Conservation (phyloP, 106 monocot genomes). For the Dioscorea alata region DNA sequence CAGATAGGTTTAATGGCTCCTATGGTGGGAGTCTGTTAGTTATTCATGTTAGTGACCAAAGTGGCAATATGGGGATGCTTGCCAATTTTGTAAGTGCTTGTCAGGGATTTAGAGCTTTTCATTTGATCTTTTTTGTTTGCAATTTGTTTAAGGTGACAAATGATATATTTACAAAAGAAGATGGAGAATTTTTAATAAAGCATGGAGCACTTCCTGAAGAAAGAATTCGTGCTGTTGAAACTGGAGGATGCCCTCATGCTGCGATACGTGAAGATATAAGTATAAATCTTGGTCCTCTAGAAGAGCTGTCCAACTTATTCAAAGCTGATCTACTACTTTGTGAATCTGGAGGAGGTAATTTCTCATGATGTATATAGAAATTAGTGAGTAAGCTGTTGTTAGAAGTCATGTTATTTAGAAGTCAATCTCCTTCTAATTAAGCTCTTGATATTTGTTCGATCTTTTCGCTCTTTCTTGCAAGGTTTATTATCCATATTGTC, state of each 20-base stretch:
- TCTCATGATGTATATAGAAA: not conserved
- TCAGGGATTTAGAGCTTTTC: too few relatives aligned
- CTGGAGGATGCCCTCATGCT: constrained; percentile 96
- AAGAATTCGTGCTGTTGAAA: constrained; percentile 96
- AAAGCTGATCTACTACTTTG: constrained; percentile 92
- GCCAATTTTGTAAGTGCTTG: too few relatives aligned
- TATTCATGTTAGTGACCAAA: too few relatives aligned
- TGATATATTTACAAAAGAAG: constrained; percentile 99
- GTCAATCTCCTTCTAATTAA: not conserved
- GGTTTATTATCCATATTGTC: too few relatives aligned
- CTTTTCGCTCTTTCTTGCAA: too few relatives aligned
- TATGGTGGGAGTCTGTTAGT: too few relatives aligned
- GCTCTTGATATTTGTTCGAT: too few relatives aligned
- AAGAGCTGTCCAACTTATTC: constrained; percentile 88
- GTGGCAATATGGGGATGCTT: too few relatives aligned
- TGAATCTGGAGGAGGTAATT: constrained; percentile 95
- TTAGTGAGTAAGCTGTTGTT: not conserved
- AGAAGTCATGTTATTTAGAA: not conserved
- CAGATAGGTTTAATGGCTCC: too few relatives aligned
- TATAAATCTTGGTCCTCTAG: constrained; percentile 92
- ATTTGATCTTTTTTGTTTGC: too few relatives aligned
- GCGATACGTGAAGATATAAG: constrained; percentile 98
- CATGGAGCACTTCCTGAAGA: constrained; percentile 97
- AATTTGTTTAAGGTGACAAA: constrained; percentile 70
- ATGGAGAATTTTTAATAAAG: constrained; percentile 93